Base-by-base conservation (phyloP, 345 rosid species). In the Lepidium aucheri region DNA sequence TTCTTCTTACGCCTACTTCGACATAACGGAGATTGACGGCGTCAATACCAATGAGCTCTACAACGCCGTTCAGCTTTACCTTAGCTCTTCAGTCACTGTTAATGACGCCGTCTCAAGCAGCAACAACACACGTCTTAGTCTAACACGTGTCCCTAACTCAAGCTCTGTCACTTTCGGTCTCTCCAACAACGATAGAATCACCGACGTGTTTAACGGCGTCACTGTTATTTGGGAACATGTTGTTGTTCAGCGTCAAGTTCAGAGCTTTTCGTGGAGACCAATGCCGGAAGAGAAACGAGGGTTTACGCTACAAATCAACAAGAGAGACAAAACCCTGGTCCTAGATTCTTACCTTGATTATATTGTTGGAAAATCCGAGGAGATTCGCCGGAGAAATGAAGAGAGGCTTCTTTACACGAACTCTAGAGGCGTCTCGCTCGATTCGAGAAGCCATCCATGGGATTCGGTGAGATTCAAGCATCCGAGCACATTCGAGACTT, bases 21-120 rank as follows among this genome's bases (percentile, higher is more conserved):
- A 93, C 69, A 87, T 90, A 71, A 90, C 97, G 0, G 97, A 93
- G 78, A 90, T 87, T 67, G 94, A 93, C 72, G 98, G 97, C 46
- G 96, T 93, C 58, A 93, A 93, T 82, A 89, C 98, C 81, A 89
- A 93, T 82, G 96, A 93, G 74, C 98, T 93, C 74, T 93, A 93
- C 80, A 81, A 77, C 90, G 98, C 98, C 17, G 90, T 87, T 72
- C 96, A 90, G 74, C 91, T 93, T 50, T 93, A 93, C 79, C 79
- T 93, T 2, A 84, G 93, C 81, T 82, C 90, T 65, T 82, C 85
- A n/a, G 81, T 84, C 47, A 85, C 93, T 45, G 34, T 51, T 4
- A 60, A 78, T 79, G 76, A 79, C 53, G 86, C 85, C 5, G 65
- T 47, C 0, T 56, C 63, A 0, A 22, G 39, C 40, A 22, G 62